Base-by-base conservation (phyloP, 192 early-diverging fungal species). In the Mycoemilia scoparia region DNA sequence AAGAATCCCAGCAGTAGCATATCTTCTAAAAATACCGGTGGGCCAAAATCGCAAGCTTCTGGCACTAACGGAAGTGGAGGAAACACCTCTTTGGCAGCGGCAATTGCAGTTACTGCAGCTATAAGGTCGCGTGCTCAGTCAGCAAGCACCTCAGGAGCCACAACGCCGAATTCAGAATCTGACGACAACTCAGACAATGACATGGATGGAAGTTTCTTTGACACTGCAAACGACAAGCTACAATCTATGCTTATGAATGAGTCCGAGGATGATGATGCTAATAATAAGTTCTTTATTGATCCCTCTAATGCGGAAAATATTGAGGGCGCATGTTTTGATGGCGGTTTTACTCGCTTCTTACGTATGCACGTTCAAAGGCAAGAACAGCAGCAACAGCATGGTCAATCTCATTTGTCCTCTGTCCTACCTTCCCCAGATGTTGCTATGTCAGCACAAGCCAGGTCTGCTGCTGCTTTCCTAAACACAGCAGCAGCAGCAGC, bases 181-280 rank as follows among this genome's bases (percentile, higher is more conserved):
- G 14, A 13, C 14, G 4, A 7, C 5, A 13, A 32, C 5, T 7
- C 14, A 13, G 31, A 32, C 31, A 32, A 11, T 27, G 26, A 27
- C 8, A 27, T 8, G 26, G 26, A 8, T 9, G 26, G 8, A 27
- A 27, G 26, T n/a, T n/a, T n/a, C n/a, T n/a, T n/a, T n/a, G n/a
- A n/a, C n/a, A n/a, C n/a, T n/a, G n/a, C n/a, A n/a, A n/a, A n/a
- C 24, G 41, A 34, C 46, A 46, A 46, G 32, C 38, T 24, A 17
- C 31, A 7, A 18, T 18, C 32, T 5, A 29, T 48, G 20, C 41
- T 39, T 27, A n/a, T n/a, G n/a, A 63, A 57, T 39, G 60, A 63
- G 25, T 63, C 60, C 0, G 60, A 63, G 30, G 60, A 63, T 27
- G 60, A 60, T 44, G 57, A 63, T 32, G 53, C 55, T 32, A 63